These are phyloP conservation scores for Claviceps arundinis DNA, from an alignment of 2,329 filamentous ascomycete species.

Conservation along the genomic window DNA sequence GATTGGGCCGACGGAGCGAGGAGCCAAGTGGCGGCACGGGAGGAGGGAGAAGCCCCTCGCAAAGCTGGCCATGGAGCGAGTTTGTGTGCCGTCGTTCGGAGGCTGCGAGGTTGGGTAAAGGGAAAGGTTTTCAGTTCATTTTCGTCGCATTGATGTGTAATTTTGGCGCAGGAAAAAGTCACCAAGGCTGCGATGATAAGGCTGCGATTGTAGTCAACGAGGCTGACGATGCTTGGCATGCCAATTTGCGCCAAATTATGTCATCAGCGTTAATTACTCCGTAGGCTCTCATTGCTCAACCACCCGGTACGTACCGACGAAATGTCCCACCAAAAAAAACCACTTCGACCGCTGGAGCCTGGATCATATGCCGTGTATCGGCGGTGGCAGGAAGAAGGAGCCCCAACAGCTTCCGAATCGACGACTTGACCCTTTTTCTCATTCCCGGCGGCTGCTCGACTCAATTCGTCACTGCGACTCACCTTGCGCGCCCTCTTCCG, in stretches of 20 bases:
- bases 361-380: constrained; percentile 14
- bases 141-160: not conserved
- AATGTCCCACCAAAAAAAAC: constrained; percentile 15
- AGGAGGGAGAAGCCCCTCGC: constrained; percentile 16
- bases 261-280: not conserved
- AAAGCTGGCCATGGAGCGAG: constrained; percentile 19
- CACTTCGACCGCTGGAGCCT: constrained; percentile 11
- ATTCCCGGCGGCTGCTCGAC: constrained; percentile 8
- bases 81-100: not conserved
- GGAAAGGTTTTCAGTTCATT: not conserved
- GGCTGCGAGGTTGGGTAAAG: not conserved
- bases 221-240: too few relatives aligned
- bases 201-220: too few relatives aligned
- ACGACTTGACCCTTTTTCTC: not conserved
- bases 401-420: constrained; percentile 18
- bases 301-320: constrained; percentile 1
- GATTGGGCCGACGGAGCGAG: constrained; percentile 8
- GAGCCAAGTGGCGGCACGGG: constrained; percentile 13
- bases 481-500: not conserved
- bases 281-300: not conserved
- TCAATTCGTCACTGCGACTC: not conserved
- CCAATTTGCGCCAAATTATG: not conserved
- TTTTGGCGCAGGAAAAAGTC: too few relatives aligned
- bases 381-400: constrained; percentile 12
- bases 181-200: too few relatives aligned